Evolutionary conservation across 2,329 filamentous ascomycete species (phyloP), one percentile per base, ranked within the genome.

Genomic region (Trichophyton benhamiae): DNA sequence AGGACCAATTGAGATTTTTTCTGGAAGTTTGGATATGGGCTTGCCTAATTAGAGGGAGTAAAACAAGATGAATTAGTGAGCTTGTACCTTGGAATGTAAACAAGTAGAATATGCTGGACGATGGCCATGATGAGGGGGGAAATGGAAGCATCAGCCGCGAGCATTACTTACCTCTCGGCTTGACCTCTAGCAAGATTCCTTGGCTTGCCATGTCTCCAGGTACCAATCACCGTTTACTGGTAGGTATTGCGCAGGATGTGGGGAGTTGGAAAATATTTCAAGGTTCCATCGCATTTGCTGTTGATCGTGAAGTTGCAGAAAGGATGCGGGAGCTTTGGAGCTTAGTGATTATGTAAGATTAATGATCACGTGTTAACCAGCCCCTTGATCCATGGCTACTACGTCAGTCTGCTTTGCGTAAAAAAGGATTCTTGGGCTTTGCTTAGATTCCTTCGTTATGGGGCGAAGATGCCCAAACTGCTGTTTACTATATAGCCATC

Each of bases 11-110:
- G 75, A 78, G 64, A 83, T 74, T 59, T 81, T 77, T 66, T 80
- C 78, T 11, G 84, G 84, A 42, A 87, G 80, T 63, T 78, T 80
- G 65, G 78, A 79, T 69, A 87, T 84, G 63, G 82, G 82, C 69
- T 82, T 84, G 69, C 84, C 84, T 85, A 67, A n/a, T 55, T 25
- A 20, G 4, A 3, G 22, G 33, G 27, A 36, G 25, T 8, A 38
- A 55, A 36, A 38, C 41, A 36, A 15, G 52, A 36, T 15, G 6
- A 5, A 20, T 55, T 38, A 55, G 52, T 20, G 52, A 20, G 13
- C 3, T 17, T 36, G 13, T n/a, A 55, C 27, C 44, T 52, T 52
- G 30, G 20, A 17, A 3, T 38, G 27, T 6, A 30, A 30, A 33
- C 1, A 27, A 27, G 25, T 22, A 36, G 52, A 7, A 4, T 22